These are phyloP conservation scores for Dendrothele bispora DNA, from an alignment of 768 basidiomycete species.

Conservation along the genomic window DNA sequence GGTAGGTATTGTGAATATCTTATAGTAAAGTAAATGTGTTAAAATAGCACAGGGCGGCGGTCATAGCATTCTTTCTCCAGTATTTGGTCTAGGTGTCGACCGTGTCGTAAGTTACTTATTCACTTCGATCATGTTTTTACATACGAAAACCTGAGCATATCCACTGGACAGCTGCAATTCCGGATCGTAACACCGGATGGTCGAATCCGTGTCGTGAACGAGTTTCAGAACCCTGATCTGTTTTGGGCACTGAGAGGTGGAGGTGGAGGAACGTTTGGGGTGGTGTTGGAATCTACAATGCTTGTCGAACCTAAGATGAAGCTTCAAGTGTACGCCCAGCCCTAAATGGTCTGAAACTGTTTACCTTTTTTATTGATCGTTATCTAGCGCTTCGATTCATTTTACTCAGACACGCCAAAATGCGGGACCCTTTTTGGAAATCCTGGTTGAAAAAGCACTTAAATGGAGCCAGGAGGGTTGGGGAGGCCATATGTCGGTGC, in stretches of 20 bases:
- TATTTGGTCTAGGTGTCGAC: constrained; percentile 23
- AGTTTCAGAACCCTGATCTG: constrained; percentile 30
- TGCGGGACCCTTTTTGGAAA: constrained; percentile 21
- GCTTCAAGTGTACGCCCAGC: constrained; percentile 16
- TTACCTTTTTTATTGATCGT: too few relatives aligned
- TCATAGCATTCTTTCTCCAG: constrained; percentile 20
- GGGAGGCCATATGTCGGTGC: constrained; percentile 34
- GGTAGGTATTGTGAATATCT: too few relatives aligned
- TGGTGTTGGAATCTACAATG: constrained; percentile 16
- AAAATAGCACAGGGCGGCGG: constrained; percentile 18
- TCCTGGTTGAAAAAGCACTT: constrained; percentile 28
- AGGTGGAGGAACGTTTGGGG: constrained; percentile 38
- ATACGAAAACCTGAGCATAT: not conserved
- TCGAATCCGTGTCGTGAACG: constrained; percentile 27
- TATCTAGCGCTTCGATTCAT: constrained; percentile 27
- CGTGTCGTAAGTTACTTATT: constrained; percentile 22
- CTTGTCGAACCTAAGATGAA: constrained; percentile 16
- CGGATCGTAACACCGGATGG: constrained; percentile 37
- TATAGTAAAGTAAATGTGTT: not conserved
- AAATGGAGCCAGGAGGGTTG: constrained; percentile 34
- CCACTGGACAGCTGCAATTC: constrained; percentile 23
- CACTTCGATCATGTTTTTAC: not conserved
- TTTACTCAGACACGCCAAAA: constrained; percentile 20
- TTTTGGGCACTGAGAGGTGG: constrained; percentile 34
- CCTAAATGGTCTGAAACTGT: not conserved